Base-by-base conservation (phyloP, 2,329 filamentous ascomycete species). In the Leptographium wingfieldii region DNA sequence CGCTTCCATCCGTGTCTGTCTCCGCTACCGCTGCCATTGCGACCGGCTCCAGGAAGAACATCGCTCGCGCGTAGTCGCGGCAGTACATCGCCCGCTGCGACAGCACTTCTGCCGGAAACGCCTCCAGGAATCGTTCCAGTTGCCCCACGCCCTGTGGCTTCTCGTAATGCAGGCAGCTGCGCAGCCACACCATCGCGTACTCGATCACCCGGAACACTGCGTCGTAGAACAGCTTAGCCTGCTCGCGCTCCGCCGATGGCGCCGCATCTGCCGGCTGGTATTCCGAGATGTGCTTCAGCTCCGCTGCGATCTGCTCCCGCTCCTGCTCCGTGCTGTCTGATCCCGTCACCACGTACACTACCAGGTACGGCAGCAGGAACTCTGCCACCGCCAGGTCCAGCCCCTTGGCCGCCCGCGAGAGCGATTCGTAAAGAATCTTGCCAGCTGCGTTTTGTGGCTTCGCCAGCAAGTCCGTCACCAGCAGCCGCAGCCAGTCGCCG, bases 21-120 rank as follows among this genome's bases (percentile, higher is more conserved):
- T 71, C 68, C 31, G 74, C 73, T 35, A 63, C 77, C 73, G 59
- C 77, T 70, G 62, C 78, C 74, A 59, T 77, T 25, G 70, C 66
- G 53, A 96, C 88, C 66, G 95, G 90, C 72, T 99, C 94, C 76
- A 95, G 88, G 69, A 97, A 90, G 68, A 96, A 96, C 22, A 99
- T 76, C 1, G 95, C 94, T 57, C 94, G 84, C 9, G 94, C 86
- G 69, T 92, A 97, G 10, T 95, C 94, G 62, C 89, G 90, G 73
- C 92, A 97, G 68, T 96, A 89, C n/a, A 96, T 83, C 11, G 94
- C 92, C 65, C 92, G 83, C 64, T 84, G 82, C 7, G 94, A 91
- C 25, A 84, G 77, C 25, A 96, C 73, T 56, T 96, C 81, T 0
- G 81, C 78, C 59, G 95, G 88, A 4, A 97, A 88, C 11, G 80